Conservation (phyloP, 352 stramenopile genomes). For the Phytophthora pisi region DNA sequence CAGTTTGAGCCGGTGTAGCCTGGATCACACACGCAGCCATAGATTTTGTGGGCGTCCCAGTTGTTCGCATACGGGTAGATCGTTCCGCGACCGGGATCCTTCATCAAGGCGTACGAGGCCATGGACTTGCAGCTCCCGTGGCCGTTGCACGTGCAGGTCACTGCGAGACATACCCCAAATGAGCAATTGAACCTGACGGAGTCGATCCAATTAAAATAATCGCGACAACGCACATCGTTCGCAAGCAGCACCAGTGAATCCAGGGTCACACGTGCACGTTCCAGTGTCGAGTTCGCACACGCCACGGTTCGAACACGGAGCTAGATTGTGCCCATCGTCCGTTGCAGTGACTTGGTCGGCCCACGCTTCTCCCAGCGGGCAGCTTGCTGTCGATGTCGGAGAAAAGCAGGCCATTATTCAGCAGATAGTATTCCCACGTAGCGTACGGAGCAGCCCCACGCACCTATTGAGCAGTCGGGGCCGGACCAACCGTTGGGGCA, state of each 20-base stretch:
- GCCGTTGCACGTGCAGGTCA: constrained; percentile 77
- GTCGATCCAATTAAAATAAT: background rate
- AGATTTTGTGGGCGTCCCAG: constrained; percentile 88
- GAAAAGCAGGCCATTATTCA: background rate
- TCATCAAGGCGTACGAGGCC: constrained; percentile 54
- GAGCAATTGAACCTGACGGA: background rate
- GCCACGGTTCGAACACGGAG: constrained; percentile 90
- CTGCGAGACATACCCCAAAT: constrained; percentile 23
- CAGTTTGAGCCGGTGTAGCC: constrained; percentile 84
- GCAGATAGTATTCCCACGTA: background rate
- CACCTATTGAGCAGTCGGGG: constrained; percentile 66
- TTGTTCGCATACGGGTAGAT: constrained; percentile 65
- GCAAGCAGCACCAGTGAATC: constrained; percentile 82
- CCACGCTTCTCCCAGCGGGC: constrained; percentile 74
- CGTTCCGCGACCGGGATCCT: constrained; percentile 57
- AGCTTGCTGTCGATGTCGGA: constrained; percentile 40
- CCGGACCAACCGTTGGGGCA: constrained; percentile 58
- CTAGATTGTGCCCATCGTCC: constrained; percentile 82
- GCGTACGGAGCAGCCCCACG: background rate
- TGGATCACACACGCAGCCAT: constrained; percentile 86
- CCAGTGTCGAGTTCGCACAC: constrained; percentile 64
- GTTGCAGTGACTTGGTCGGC: constrained; percentile 55
- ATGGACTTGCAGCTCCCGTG: constrained; percentile 87
- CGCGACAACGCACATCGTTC: constrained; percentile 58
- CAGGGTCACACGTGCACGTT: constrained; percentile 62